Evolutionary conservation across 1,139 yeast species (phyloP), one percentile per base, ranked within the genome.

Genomic region (Scheffersomyces stambukii): DNA sequence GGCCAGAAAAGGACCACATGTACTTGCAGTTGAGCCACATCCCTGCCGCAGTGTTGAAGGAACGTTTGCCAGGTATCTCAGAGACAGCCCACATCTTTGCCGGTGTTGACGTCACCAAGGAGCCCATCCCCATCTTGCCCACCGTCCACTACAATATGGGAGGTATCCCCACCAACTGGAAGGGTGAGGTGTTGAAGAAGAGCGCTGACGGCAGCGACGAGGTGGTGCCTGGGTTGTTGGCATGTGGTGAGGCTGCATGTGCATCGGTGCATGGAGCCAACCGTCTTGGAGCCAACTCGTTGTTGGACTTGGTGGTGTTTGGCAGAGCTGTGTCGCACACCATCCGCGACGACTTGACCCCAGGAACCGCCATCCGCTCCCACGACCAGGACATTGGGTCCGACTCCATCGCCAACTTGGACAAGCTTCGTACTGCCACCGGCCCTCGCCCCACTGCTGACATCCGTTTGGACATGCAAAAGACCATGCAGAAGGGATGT

Each of bases 61-160:
- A 88, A 71, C 84, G 98, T 73, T 75, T 91, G 54, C 98, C 98
- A 48, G 98, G 98, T 81, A 91, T 91, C 51, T 88, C 97, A 42
- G 97, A 91, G 71, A 91, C 98, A 38, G 98, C 97, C 25, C 85
- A 89, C 46, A 91, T 91, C 64, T 91, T 91, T 54, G 96, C 98
- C 30, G 98, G 98, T 71, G 98, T 91, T 46, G 98, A 91, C 64
- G 97, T 91, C 44, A 91, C 98, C 43, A 91, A 91, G 74, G 96
- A 91, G 70, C 98, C 98, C 54, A 93, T 93, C 57, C 98, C 98
- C 51, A 91, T 91, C 50, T 68, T 91, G 54, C 98, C 98, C 50
- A 91, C 98, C 42, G 98, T 91, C 42, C 98, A 91, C 67, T 91
- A 91, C 75, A 91, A 91, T 67, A 91, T 91, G 98, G 98, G 98